These are phyloP conservation scores for Pseudopyrenochaeta lycopersici DNA, from an alignment of 2,329 filamentous ascomycete genomes.

Conservation along the genomic window DNA sequence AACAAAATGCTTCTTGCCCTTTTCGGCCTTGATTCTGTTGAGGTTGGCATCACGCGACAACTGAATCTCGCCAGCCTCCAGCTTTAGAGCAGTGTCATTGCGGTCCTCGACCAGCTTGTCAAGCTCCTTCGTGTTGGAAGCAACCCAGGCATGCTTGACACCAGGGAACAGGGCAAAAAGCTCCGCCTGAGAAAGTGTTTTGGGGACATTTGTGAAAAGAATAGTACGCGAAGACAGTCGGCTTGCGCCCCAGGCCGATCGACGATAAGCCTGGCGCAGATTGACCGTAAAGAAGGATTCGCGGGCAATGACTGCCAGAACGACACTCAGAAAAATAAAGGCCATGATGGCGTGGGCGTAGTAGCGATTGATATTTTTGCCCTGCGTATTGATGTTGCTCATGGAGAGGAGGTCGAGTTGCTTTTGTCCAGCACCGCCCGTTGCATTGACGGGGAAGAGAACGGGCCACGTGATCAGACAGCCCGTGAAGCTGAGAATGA, in stretches of 20 bases:
- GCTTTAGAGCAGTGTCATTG: slow-evolving; percentile 52
- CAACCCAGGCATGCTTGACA: slow-evolving; percentile 57
- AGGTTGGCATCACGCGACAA: slow-evolving; percentile 65
- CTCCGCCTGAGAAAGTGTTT: slow-evolving; percentile 48
- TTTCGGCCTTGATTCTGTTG: slow-evolving; percentile 72
- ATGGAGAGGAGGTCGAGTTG: slow-evolving; percentile 52
- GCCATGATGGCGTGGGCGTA: slow-evolving; percentile 56
- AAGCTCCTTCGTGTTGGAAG: slow-evolving; percentile 56
- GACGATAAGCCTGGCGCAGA: slow-evolving; percentile 58
- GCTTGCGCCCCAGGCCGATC: slow-evolving; percentile 54
- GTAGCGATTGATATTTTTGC: slow-evolving; percentile 47
- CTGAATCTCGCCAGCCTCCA: slow-evolving; percentile 57
- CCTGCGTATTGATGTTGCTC: slow-evolving; percentile 46
- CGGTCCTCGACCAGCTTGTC: slow-evolving; percentile 55
- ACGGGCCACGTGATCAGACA: slow-evolving; percentile 57
- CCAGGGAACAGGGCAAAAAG: slow-evolving; percentile 52
- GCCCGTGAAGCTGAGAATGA: slow-evolving; percentile 54
- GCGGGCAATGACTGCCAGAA: slow-evolving; percentile 56
- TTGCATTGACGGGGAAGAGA: slow-evolving; percentile 58
- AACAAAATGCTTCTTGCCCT: slow-evolving; percentile 55
- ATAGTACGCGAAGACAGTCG: slow-evolving; percentile 59
- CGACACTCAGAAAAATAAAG: slow-evolving; percentile 53
- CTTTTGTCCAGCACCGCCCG: slow-evolving; percentile 45
- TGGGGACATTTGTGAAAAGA: slow-evolving; percentile 58
- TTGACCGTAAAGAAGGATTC: slow-evolving; percentile 60